phyloP scores from a whole-genome alignment of 1,284 basidiomycete species.

The Ceratobasidium sp. region DNA sequence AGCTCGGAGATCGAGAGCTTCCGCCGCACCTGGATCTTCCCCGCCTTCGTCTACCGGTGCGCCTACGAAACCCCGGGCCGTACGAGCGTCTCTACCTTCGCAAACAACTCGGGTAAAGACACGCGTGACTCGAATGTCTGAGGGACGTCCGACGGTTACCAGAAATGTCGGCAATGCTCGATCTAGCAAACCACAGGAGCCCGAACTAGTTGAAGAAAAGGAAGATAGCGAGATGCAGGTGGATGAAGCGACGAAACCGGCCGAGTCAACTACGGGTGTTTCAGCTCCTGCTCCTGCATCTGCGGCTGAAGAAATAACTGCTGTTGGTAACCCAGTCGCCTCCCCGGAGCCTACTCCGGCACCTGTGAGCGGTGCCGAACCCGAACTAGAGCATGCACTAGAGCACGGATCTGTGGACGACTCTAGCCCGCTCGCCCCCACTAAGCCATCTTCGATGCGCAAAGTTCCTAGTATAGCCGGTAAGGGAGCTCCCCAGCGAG shows the following conservation, averaged over 20 bases:
- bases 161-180: slow-evolving; percentile 2
- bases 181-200: slow-evolving; percentile 6
- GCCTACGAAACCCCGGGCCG: slow-evolving; percentile 4
- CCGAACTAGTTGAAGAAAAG: slow-evolving; percentile 27
- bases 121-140: slow-evolving; percentile 18
- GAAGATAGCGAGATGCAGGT: background rate
- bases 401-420: background rate
- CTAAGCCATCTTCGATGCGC: background rate
- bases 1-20: background rate
- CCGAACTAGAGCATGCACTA: background rate
- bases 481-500: slow-evolving; percentile 7
- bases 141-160: background rate
- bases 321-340: background rate
- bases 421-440: background rate
- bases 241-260: background rate
- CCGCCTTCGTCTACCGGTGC: background rate
- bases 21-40: background rate
- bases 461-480: slow-evolving; percentile 3
- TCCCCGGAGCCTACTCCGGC: background rate
- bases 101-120: slow-evolving; percentile 14
- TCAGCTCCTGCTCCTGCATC: background rate
- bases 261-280: background rate
- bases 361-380: background rate
- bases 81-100: slow-evolving; percentile 31
- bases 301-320: background rate